Conservation (phyloP, 257 asterid species). For the Solanum neorickii region DNA sequence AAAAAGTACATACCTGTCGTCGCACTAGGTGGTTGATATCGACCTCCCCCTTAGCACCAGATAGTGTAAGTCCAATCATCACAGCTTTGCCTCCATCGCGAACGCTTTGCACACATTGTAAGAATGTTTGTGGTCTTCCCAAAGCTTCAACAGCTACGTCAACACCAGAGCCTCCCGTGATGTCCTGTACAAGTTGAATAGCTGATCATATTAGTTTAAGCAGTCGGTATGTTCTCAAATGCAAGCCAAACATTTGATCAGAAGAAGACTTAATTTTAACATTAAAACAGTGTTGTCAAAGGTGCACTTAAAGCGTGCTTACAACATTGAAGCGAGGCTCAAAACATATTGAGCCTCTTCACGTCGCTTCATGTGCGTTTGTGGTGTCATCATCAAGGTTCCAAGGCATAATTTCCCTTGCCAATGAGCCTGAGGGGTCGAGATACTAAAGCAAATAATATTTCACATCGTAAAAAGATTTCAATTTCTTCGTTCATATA, state of each 20-base stretch:
- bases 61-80: constrained; percentile 87
- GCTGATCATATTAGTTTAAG: neutral
- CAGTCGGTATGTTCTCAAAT: neutral
- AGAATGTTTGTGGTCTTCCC: constrained; percentile 74
- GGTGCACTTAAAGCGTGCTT: neutral
- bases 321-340: neutral
- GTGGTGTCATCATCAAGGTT: neutral
- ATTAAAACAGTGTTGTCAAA: neutral
- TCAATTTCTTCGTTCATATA: neutral
- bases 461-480: neutral
- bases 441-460: neutral
- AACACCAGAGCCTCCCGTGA: constrained; percentile 92
- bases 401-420: neutral
- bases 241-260: neutral
- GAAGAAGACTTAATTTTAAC: neutral
- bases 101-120: constrained; percentile 80
- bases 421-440: neutral
- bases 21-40: constrained; percentile 96
- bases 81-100: constrained; percentile 98
- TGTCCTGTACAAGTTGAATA: constrained; percentile 44
- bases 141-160: constrained; percentile 95
- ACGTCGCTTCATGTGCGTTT: neutral
- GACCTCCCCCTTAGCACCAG: constrained; percentile 90
- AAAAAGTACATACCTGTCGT: constrained; percentile 49
- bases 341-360: neutral